These are phyloP conservation scores for Suhomyces terraborum DNA, from an alignment of 1,139 yeast species.

Conservation along the genomic window DNA sequence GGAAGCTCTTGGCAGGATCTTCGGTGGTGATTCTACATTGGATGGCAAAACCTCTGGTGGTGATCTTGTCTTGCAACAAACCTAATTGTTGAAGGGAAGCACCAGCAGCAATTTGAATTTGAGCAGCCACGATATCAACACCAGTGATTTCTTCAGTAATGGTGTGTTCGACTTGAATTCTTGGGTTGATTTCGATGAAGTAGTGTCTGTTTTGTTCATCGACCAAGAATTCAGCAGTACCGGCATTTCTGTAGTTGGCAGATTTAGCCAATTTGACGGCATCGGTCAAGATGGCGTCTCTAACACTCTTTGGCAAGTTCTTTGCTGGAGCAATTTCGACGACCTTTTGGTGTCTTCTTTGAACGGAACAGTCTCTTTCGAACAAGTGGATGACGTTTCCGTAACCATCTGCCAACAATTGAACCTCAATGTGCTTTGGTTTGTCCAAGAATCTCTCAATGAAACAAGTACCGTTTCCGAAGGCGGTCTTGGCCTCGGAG, in stretches of 20 bases:
- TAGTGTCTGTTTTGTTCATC: conserved; percentile 94
- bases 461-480: conserved; percentile 98
- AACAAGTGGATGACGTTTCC: conserved; percentile 95
- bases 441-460: conserved; percentile 92
- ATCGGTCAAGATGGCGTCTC: conserved; percentile 90
- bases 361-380: conserved; percentile 99
- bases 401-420: conserved; percentile 86
- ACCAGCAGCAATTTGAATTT: conserved; percentile 98
- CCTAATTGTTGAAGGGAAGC: conserved; percentile 92
- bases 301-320: conserved; percentile 74
- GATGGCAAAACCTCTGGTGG: conserved; percentile 96
- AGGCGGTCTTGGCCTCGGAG: conserved; percentile 91
- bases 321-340: conserved; percentile 99
- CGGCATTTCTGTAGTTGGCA: conserved; percentile 94
- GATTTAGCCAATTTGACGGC: conserved; percentile 89
- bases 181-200: conserved; percentile 97
- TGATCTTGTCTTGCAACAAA: conserved; percentile 87
- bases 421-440: conserved; percentile 98
- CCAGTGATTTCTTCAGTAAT: conserved; percentile 99
- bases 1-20: conserved; percentile 95
- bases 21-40: conserved; percentile 99
- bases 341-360: conserved; percentile 98
- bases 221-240: conserved; percentile 97
- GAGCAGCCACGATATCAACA: conserved; percentile 96
- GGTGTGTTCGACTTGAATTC: conserved; percentile 98